Evolutionary conservation across 345 rosid genomes (phyloP), one percentile per base, ranked within the genome.

Genomic region (Hevea brasiliensis): DNA sequence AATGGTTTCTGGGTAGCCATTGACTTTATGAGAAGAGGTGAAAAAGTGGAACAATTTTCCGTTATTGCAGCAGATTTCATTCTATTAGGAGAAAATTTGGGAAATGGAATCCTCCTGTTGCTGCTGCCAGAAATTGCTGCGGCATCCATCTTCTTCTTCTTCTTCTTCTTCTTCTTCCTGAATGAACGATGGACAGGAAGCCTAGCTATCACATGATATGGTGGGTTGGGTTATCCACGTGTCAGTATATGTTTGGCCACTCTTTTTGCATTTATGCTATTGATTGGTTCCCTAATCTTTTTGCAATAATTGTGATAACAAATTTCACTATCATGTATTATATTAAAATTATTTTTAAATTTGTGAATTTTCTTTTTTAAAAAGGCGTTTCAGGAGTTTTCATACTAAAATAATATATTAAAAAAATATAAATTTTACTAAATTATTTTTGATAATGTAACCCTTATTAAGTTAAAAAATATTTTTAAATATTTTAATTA

Each of bases 1-100:
- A 78, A 73, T 53, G 89, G 92, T 74, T 86, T 89, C 89, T 88
- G 88, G 74, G 88, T 73, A 0, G 91, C 97, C 96, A 92, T 86
- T 77, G 90, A 86, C 61, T 82, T 86, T 59, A 87, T 72, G 12
- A 81, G 61, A 58, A 85, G 72, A 45, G 79, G 77, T 32, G 83
- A 71, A 23, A 17, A 77, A 26, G 75, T 62, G 2, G 67, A 11
- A 40, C 54, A 41, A 24, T 50, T 26, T 10, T 50, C 59, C 3
- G 72, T 17, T 62, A 55, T 42, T 13, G 41, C 57, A 53, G 68
- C 10, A 32, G 37, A 32, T 50, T 53, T 67, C 10, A 51, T 71
- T 32, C 63, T 68, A 62, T 53, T 61, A 8, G 77, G 13, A 5
- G 82, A 75, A 26, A 78, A 72, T 65, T 17, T 48, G 8, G 47